Base-by-base conservation (phyloP, 345 rosid species). In the Combretum micranthum region DNA sequence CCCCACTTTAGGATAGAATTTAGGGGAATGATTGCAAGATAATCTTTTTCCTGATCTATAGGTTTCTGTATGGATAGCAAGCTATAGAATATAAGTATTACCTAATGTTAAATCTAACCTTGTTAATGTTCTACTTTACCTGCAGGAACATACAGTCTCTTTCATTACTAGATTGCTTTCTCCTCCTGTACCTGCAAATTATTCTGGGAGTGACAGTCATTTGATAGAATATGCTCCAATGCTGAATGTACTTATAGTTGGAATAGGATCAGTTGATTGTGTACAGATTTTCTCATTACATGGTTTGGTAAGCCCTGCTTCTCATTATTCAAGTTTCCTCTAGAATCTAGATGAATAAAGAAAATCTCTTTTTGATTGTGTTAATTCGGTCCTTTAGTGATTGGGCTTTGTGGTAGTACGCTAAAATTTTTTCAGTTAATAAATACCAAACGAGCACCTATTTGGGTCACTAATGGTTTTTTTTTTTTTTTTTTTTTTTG, bases 261-360 rank as follows among this genome's bases (percentile, higher is more conserved):
- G 96, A 66, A 82, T 93, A 69, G 86, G 86, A 72, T 72, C 96
- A 37, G 86, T 85, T 37, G 97, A 93, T 53, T 83, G 96, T 62
- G 86, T 89, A 55, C 97, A 93, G 83, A 85, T 89, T 60, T 85
- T 89, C 73, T 85, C 97, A 26, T 75, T 93, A 18, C 99, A 89
- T 70, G 97, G 97, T 60, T 70, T 89, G 89, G 99, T 93, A 74
- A 51, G 86, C 69, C 56, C 48, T 26, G 14, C 55, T 65, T 62
- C 58, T 59, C 50, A 52, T 52, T 39, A 18, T 3, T n/a, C 17
- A 57, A 13, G 25, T 37, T 25, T 53, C 12, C 12, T 61, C 21
- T 45, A n/a, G n/a, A n/a, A n/a, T n/a, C n/a, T n/a, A 15, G 15
- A 69, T 15, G 45, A 18, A 15, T 19, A 44, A 15, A 46, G 32